These are phyloP conservation scores for Paramecium octaurelia DNA, from an alignment of 73 alveolate genomes.

Conservation along the genomic window DNA sequence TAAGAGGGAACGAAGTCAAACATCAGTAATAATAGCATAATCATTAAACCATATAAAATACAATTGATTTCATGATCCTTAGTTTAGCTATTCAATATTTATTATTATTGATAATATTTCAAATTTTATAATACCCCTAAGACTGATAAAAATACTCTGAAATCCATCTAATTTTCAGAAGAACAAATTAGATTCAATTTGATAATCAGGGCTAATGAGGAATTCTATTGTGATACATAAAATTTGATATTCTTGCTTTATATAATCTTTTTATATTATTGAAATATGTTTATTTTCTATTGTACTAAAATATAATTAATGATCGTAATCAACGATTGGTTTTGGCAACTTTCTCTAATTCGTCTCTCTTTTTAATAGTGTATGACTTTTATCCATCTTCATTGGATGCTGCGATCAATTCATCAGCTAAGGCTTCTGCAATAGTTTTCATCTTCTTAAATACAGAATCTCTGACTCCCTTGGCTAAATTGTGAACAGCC, in stretches of 20 bases:
- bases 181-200: no score
- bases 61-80: neutral
- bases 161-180: no score
- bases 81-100: neutral
- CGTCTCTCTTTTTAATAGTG: conserved; percentile 99
- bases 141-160: no score
- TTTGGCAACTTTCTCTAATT: conserved; percentile 97
- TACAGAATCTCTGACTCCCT: conserved; percentile 96
- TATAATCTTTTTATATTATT: neutral
- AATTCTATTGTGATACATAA: no score
- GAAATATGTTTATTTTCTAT: neutral
- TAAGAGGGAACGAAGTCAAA: neutral
- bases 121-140: no score
- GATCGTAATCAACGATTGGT: conserved; percentile 86
- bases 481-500: conserved; percentile 95
- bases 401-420: conserved; percentile 95
- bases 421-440: conserved; percentile 99
- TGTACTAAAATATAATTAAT: neutral
- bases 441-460: conserved; percentile 97
- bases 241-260: neutral
- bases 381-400: conserved; percentile 86
- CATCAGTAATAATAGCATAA: neutral
- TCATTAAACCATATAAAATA: neutral
- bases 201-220: no score
- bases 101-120: neutral